Conservation (phyloP, 495 filamentous ascomycete species). For the Podospora australis region DNA sequence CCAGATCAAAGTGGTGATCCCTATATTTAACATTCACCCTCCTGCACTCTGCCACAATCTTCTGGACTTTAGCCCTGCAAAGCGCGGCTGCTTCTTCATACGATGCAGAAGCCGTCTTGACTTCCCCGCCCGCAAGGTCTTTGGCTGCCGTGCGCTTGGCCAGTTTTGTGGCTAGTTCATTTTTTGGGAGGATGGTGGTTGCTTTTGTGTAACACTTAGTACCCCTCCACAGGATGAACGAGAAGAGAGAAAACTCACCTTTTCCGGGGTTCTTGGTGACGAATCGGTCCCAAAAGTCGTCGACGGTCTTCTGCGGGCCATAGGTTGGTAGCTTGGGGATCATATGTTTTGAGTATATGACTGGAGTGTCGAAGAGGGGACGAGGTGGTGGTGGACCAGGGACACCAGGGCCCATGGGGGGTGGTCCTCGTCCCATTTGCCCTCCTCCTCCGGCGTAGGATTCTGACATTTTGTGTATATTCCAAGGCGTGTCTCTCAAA, state of each 20-base stretch:
- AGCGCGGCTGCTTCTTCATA: constrained; percentile 66
- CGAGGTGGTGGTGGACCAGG: too few relatives aligned
- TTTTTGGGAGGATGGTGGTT: constrained; percentile 66
- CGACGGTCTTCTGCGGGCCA: constrained; percentile 62
- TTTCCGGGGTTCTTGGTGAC: constrained; percentile 56
- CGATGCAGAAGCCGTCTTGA: constrained; percentile 45
- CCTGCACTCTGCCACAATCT: constrained; percentile 76
- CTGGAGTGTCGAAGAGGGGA: background rate
- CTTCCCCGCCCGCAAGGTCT: constrained; percentile 17
- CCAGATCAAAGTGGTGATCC: constrained; percentile 84
- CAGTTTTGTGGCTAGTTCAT: constrained; percentile 60
- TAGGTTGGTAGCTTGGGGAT: constrained; percentile 24
- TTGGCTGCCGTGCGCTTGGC: constrained; percentile 50
- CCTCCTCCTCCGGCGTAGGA: too few relatives aligned
- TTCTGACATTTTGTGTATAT: too few relatives aligned
- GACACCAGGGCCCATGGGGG: background rate
- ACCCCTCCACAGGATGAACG: constrained; percentile 2
- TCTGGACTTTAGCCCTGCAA: constrained; percentile 68
- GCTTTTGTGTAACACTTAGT: constrained; percentile 35
- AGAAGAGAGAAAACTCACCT: constrained; percentile 22
- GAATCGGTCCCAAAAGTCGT: constrained; percentile 76
- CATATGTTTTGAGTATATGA: background rate
- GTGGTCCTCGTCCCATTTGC: background rate
- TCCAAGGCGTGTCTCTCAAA: too few relatives aligned
- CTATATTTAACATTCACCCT: constrained; percentile 85